Evolutionary conservation across 164 flowering plant genomes (phyloP), one percentile per base, ranked within the genome.

Genomic region (Vitis amurensis): DNA sequence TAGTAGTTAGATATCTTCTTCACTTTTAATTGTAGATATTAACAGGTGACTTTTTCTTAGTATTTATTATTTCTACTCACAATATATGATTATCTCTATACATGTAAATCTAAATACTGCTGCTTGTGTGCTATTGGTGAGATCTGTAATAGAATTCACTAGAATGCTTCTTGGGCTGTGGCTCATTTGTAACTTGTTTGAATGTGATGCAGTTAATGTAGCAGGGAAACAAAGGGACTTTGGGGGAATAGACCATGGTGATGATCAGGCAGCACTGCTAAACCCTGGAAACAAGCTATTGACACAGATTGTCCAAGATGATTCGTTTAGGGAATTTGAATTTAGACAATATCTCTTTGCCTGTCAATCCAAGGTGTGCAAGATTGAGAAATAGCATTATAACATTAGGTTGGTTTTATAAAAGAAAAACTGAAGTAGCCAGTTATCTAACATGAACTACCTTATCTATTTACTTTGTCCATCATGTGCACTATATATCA

Each of bases 301-400:
- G 63, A 77, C 95, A 31, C 91, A 90, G 77, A 88, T 96, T 75
- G 93, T 88, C 75, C 97, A 89, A 76, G 97, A 96, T 75, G 99
- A 96, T 78, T 90, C 98, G 49, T 96, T 96, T 80, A 85, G 97
- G 77, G 99, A 93, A 74, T 96, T 96, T 76, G 99, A 96, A 68
- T 96, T 96, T 74, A 83, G 97, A 69, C 99, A 96, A 81, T 96
- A 96, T 86, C 80, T 96, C 50, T 96, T 96, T 88, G 92, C 99
- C 68, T 90, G 93, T 66, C 95, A 96, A 74, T 80, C 97, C 70
- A 93, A 90, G 97, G 98, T 95, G 61, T 69, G 80, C 59, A 55
- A 63, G 48, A 44, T 64, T 71, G 59, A 68, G 49, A 59, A 60
- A 0, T 57, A 58, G 14, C 15, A 17, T 62, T 68, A 2, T 4